These are phyloP conservation scores for Coemansia javaensis DNA, from an alignment of 192 early-diverging fungal genomes.

Conservation along the genomic window DNA sequence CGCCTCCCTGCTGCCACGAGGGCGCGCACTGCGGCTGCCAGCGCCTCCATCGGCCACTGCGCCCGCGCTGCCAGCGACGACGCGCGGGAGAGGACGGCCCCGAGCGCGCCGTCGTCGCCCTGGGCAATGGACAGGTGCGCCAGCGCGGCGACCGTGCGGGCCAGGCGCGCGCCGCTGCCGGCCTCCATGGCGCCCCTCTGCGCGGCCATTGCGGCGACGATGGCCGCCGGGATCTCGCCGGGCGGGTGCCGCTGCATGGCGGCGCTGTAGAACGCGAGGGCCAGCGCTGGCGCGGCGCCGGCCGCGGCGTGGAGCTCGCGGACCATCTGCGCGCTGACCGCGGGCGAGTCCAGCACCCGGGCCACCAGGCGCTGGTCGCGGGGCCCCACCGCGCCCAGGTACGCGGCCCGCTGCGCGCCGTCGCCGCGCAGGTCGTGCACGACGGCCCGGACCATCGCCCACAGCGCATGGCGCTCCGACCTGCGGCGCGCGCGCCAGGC, in stretches of 20 bases:
- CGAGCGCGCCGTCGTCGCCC: not conserved
- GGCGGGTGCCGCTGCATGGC: slow-evolving; percentile 1
- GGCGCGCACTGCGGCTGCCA: not conserved
- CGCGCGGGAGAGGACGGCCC: not conserved
- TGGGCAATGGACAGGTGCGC: slow-evolving; percentile 3
- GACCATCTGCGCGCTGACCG: not conserved
- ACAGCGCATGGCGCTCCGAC: not conserved
- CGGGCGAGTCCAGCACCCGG: slow-evolving; percentile 1
- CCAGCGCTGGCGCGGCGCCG: not conserved
- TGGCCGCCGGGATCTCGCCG: not conserved
- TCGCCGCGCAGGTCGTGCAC: slow-evolving; percentile 5
- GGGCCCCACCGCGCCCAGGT: not conserved
- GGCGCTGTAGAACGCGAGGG: slow-evolving; percentile 8
- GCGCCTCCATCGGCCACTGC: slow-evolving; percentile 20
- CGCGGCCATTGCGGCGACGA: not conserved
- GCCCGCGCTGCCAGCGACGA: slow-evolving; percentile 1
- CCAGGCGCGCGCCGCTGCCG: not conserved
- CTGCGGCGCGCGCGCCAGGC: slow-evolving; percentile 10
- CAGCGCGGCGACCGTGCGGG: slow-evolving; percentile 1
- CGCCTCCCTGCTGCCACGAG: slow-evolving; percentile 1
- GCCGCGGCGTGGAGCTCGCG: not conserved
- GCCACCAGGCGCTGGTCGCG: not conserved
- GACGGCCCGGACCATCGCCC: slow-evolving; percentile 10
- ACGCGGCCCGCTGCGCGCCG: not conserved
- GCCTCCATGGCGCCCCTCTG: not conserved